Evolutionary conservation across 1,139 yeast species (phyloP), one percentile per base, ranked within the genome.

Genomic region (Geotrichum candidum): DNA sequence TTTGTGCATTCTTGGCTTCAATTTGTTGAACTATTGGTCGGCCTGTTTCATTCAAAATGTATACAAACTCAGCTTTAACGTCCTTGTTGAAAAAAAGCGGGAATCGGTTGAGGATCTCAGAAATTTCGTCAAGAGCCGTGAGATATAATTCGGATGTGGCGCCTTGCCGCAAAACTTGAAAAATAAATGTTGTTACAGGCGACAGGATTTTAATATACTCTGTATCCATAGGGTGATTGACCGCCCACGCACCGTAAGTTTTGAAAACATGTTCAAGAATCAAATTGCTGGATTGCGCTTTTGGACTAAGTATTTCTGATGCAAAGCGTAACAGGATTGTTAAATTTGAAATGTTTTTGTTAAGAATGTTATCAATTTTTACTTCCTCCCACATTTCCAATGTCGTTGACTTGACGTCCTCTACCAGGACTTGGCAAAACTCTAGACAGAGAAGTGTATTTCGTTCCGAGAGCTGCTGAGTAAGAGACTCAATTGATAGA

Each of bases 381-480:
- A 54, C 53, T 33, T 59, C 59, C 22, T 56, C 51, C 18, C 54
- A 13, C n/a, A 58, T 51, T 48, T 53, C 61, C 38, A 62, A n/a
- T 10, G 45, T 59, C 1, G 58, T 52, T 18, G 31, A 33, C 5
- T 59, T 60, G 23, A 67, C 55, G 53, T 72, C 74, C 58, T 72
- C 74, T 18, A 69, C 58, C 51, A 72, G 63, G 2, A 69, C 66
- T 54, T 68, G 67, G 56, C 69, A 66, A 61, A 72, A 72, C 54
- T 67, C 65, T 23, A 71, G 62, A 45, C 61, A 52, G 9, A 63
- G 50, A 41, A 58, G 41, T 2, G 60, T 51, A 23, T 58, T 57
- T 3, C 55, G 56, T 18, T 57, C 57, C 11, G 38, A 31, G 18
- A 60, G 54, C n/a, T 57, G 27, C 15, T 51, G 61, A 31, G 48